Conservation (phyloP, 345 rosid genomes). For the Abelmoschus esculentus region DNA sequence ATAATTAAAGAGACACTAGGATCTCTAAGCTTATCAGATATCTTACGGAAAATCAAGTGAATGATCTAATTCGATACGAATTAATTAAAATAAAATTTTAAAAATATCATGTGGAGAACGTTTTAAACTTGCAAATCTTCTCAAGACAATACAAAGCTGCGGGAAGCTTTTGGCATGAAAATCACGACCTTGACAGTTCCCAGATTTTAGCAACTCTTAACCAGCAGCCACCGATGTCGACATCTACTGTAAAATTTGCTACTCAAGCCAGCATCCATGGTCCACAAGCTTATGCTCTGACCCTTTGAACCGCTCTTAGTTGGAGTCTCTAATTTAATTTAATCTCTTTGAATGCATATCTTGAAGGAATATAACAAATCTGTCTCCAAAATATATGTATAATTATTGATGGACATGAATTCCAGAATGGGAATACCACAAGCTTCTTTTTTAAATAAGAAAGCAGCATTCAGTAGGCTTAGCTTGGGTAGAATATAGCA, state of each 20-base stretch:
- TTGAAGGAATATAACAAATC: not conserved
- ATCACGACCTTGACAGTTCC: not conserved
- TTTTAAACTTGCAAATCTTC: too few species aligned
- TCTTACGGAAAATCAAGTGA: too few species aligned
- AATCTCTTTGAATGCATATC: not conserved
- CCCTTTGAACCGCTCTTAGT: constrained; percentile 6
- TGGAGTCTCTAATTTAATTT: not conserved
- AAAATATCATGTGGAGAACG: too few species aligned
- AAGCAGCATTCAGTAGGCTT: not conserved
- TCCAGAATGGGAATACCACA: not conserved
- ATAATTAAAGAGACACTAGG: too few species aligned
- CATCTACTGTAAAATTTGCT: not conserved
- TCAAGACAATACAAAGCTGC: too few species aligned
- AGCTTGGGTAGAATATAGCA: not conserved
- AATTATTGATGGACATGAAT: constrained; percentile 4
- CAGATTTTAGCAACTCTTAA: not conserved
- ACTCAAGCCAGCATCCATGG: not conserved
- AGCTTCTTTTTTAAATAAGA: not conserved
- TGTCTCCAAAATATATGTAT: not conserved
- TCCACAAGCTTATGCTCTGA: constrained; percentile 9
- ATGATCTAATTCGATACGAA: accelerated
- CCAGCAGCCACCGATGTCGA: not conserved
- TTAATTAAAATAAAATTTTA: too few species aligned
- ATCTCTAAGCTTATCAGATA: too few species aligned
- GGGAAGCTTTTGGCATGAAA: too few species aligned